Percentiles rank a stretch among this genome's conserved stretches.
Conservation (phyloP, 768 basidiomycete species). For the Kwoniella mangroviensis region DNA sequence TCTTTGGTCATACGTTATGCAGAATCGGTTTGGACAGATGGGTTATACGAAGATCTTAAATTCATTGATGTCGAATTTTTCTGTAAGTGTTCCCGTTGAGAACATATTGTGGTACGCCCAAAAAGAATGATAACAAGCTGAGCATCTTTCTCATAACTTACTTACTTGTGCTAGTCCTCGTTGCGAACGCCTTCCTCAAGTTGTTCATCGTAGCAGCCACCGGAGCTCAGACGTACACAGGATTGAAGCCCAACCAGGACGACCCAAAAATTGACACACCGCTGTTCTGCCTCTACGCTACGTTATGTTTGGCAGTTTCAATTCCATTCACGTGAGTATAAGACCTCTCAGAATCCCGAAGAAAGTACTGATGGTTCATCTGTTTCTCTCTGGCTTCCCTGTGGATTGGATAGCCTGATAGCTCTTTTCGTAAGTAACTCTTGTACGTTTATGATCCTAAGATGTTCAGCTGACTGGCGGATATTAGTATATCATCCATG, state of each 20-base stretch:
- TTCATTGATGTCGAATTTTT: slow-evolving; percentile 35
- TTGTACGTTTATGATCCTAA: too few species aligned
- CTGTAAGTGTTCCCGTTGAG: slow-evolving; percentile 32
- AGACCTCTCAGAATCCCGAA: background rate
- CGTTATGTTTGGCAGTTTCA: slow-evolving; percentile 36
- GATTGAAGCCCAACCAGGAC: slow-evolving; percentile 31
- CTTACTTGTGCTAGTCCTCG: background rate
- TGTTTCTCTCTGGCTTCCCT: background rate
- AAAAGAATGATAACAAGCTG: too few species aligned
- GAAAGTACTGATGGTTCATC: too few species aligned
- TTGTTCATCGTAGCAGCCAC: slow-evolving; percentile 47
- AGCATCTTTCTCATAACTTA: too few species aligned
- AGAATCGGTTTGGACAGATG: slow-evolving; percentile 34
- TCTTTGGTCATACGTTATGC: background rate
- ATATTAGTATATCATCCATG: slow-evolving; percentile 14
- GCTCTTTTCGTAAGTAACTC: slow-evolving; percentile 25
- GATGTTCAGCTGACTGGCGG: too few species aligned
- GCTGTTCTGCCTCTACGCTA: slow-evolving; percentile 46
- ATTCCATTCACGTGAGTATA: slow-evolving; percentile 47
- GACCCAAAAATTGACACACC: slow-evolving; percentile 35
- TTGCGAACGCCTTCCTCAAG: slow-evolving; percentile 47
- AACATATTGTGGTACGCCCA: too few species aligned
- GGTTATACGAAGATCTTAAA: slow-evolving; percentile 31
- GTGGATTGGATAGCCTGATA: slow-evolving; percentile 12
- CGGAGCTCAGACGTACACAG: slow-evolving; percentile 40